A percentile compares a stretch with the other conserved stretches of the same genome.
Evolutionary conservation across 148 eudicot genomes (phyloP).

Genomic region (Arctostaphylos glauca): DNA sequence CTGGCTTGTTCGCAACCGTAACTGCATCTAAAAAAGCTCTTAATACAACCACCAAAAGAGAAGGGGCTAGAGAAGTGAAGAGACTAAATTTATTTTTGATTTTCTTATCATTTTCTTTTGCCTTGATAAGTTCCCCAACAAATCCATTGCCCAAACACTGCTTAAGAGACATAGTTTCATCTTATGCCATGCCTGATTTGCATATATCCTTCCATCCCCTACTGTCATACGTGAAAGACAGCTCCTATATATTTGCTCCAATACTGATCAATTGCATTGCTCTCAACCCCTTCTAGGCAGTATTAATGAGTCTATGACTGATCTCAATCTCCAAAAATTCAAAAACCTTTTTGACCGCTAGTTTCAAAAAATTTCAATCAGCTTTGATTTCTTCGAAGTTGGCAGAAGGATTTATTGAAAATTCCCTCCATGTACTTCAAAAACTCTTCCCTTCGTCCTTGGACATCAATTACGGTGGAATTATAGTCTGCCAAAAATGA

Average conservation of each 20-base stretch:
- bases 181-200: background rate
- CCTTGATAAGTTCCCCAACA: background rate
- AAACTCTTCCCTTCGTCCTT: background rate
- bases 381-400: background rate
- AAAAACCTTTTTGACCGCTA: background rate
- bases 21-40: background rate
- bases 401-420: background rate
- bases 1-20: background rate
- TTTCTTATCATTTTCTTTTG: background rate
- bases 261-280: background rate
- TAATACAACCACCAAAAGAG: background rate
- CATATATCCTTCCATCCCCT: no score
- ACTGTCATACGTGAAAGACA: no score
- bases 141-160: background rate
- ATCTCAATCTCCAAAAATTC: background rate
- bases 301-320: background rate
- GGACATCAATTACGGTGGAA: background rate
- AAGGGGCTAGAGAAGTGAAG: background rate
- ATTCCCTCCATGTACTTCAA: slow-evolving; percentile 3
- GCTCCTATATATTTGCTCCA: no score
- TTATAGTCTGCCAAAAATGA: background rate
- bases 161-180: background rate
- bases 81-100: background rate
- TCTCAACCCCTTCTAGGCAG: background rate
- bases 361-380: background rate